Conservation (phyloP, 805 yeast genomes). For the Priceomyces castillae region DNA sequence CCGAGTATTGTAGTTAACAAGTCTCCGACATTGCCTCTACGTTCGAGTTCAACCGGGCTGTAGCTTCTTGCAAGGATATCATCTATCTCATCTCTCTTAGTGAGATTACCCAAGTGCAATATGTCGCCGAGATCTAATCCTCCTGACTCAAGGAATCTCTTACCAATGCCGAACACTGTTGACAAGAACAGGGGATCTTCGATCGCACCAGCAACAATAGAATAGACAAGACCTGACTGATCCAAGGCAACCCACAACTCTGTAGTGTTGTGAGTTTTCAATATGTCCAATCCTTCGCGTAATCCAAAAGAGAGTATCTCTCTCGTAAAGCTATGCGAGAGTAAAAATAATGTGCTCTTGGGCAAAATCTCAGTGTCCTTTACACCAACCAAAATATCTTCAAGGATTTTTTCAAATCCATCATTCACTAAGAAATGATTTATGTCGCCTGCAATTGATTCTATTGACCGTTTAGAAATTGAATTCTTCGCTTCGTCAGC, state of each 20-base stretch:
- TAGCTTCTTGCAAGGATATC: neutral
- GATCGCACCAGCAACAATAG: slow-evolving; percentile 21
- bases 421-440: slow-evolving; percentile 21
- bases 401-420: slow-evolving; percentile 20
- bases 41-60: slow-evolving; percentile 7
- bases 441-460: slow-evolving; percentile 26
- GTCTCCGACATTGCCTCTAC: slow-evolving; percentile 30
- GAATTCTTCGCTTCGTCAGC: neutral
- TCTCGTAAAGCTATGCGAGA: slow-evolving; percentile 23
- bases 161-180: slow-evolving; percentile 18
- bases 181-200: slow-evolving; percentile 24
- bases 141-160: slow-evolving; percentile 18
- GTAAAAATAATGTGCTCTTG: slow-evolving; percentile 18
- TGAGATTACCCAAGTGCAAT: neutral
- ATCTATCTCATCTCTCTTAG: neutral
- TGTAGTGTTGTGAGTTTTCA: slow-evolving; percentile 21
- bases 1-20: slow-evolving; percentile 27
- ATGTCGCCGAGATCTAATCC: slow-evolving; percentile 12
- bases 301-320: slow-evolving; percentile 15
- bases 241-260: slow-evolving; percentile 28
- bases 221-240: slow-evolving; percentile 28
- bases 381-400: slow-evolving; percentile 20
- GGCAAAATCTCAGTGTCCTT: slow-evolving; percentile 24
- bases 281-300: slow-evolving; percentile 13
- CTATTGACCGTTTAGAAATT: neutral